Conservation (phyloP, 768 basidiomycete species). For the Pulveroboletus sp. region DNA sequence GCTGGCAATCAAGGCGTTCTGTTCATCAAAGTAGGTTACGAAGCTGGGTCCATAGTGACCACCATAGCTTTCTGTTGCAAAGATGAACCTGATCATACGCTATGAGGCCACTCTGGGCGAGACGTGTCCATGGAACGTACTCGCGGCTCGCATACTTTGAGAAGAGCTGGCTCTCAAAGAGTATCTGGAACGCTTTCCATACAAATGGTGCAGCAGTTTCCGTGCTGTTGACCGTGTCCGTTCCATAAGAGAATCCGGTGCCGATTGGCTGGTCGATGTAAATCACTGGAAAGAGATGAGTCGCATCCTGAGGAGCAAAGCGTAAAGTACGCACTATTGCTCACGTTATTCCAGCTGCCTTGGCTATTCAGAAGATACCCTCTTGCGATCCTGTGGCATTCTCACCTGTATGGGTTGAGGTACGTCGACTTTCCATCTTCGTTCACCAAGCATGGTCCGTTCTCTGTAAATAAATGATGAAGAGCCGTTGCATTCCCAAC, state of each 20-base stretch:
- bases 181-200: conserved; percentile 60
- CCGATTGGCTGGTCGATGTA: conserved; percentile 71
- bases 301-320: not conserved
- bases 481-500: not conserved
- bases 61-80: conserved; percentile 65
- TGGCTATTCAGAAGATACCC: not conserved
- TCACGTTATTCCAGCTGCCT: conserved; percentile 60
- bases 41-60: conserved; percentile 51
- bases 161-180: conserved; percentile 55
- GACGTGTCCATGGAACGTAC: conserved; percentile 29
- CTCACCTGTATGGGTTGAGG: conserved; percentile 58
- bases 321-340: conserved; percentile 46
- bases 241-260: conserved; percentile 59
- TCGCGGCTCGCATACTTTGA: conserved; percentile 48
- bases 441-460: conserved; percentile 63
- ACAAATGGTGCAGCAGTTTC: conserved; percentile 52
- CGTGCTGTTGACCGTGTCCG: conserved; percentile 47
- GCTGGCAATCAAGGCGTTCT: conserved; percentile 48
- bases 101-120: not conserved
- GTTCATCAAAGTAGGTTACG: conserved; percentile 59
- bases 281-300: conserved; percentile 41
- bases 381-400: not conserved
- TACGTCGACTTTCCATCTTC: conserved; percentile 47
- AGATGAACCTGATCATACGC: conserved; percentile 43
- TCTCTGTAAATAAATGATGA: conserved; percentile 35